Conservation (phyloP, 2,329 filamentous ascomycete genomes). For the Plenodomus biglobosus region DNA sequence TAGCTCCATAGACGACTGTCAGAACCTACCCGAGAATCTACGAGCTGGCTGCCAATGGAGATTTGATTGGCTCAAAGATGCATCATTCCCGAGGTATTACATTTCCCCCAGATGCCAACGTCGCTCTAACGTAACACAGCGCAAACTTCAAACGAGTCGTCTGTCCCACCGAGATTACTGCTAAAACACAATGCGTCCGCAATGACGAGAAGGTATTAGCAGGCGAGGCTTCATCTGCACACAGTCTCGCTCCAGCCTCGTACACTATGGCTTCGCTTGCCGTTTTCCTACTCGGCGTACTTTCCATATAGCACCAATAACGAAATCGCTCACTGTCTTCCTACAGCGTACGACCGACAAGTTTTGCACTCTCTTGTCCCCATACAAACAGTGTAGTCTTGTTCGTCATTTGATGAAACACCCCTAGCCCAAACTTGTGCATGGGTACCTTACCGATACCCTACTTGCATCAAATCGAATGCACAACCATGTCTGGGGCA, state of each 20-base stretch:
- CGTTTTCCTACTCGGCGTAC: conserved; percentile 22
- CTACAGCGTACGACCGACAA: conserved; percentile 26
- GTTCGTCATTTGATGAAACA: conserved; percentile 29
- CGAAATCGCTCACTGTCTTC: conserved; percentile 19
- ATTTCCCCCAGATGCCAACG: conserved; percentile 2
- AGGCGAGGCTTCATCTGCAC: conserved; percentile 16
- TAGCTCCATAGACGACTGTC: conserved; percentile 33
- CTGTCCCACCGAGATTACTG: conserved; percentile 39
- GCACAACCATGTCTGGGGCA: conserved; percentile 8
- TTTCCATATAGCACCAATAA: conserved; percentile 31
- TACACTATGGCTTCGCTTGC: conserved; percentile 16
- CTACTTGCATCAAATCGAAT: conserved; percentile 13
- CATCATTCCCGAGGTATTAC: conserved; percentile 36
- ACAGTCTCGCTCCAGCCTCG: conserved; percentile 14
- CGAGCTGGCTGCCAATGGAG: conserved; percentile 36
- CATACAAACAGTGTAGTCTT: conserved; percentile 1
- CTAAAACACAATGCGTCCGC: conserved; percentile 37
- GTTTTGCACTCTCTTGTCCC: conserved; percentile 18
- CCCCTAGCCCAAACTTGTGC: conserved; percentile 30
- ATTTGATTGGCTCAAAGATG: conserved; percentile 43
- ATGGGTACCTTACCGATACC: conserved; percentile 39
- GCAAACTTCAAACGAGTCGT: conserved; percentile 42
- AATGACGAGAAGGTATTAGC: conserved; percentile 35
- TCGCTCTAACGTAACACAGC: conserved; percentile 32
- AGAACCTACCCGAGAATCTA: conserved; percentile 36